Evolutionary conservation across 2,329 filamentous ascomycete genomes (phyloP).

Genomic region (Colletotrichum gloeosporioides): DNA sequence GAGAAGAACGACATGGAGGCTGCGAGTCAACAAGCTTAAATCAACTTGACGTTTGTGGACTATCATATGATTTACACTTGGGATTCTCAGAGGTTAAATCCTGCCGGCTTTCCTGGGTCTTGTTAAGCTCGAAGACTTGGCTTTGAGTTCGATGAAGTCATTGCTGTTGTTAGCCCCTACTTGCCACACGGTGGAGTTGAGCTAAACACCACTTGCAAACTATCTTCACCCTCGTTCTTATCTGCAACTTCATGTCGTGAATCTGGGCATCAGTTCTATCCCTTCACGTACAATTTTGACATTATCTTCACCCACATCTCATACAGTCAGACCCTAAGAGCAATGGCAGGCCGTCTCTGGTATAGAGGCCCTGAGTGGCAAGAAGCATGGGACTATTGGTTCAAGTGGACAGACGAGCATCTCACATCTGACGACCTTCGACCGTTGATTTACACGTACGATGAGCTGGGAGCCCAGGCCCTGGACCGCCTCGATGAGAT

Average conservation of each 20-base stretch:
- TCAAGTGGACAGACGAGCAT: conserved; percentile 73
- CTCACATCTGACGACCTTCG: conserved; percentile 62
- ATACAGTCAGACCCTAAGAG: background rate
- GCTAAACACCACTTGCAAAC: background rate
- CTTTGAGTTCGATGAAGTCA: conserved; percentile 14
- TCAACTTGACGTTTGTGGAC: background rate
- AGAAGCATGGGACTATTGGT: conserved; percentile 66
- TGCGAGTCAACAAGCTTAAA: background rate
- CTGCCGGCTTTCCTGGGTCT: background rate
- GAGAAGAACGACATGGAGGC: background rate
- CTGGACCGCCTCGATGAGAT: conserved; percentile 68
- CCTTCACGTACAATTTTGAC: background rate
- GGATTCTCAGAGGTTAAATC: background rate
- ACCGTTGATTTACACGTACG: conserved; percentile 70
- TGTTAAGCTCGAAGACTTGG: background rate
- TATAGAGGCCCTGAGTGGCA: conserved; percentile 22
- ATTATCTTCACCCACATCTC: background rate
- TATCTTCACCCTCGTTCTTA: background rate
- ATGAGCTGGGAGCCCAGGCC: conserved; percentile 70
- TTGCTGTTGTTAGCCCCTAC: background rate
- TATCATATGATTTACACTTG: background rate
- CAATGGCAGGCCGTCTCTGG: conserved; percentile 19
- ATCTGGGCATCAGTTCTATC: background rate
- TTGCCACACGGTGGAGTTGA: background rate
- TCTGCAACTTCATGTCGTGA: background rate